Evolutionary conservation across 805 yeast species (phyloP), one percentile per base, ranked within the genome.

Genomic region (Ogataea chonburiensis): DNA sequence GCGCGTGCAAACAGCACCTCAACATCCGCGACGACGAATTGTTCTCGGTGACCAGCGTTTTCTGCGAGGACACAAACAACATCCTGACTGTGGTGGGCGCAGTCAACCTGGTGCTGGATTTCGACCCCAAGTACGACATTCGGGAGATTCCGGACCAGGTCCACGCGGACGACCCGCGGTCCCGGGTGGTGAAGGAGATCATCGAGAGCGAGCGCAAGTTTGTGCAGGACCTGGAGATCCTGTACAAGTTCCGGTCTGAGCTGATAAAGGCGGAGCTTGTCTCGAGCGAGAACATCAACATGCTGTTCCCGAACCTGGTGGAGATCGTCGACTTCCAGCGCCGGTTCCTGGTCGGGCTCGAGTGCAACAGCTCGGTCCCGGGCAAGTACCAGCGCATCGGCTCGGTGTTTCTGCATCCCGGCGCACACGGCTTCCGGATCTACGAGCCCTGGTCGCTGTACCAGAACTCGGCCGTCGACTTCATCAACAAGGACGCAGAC

Each of bases 401-500:
- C 2, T 83, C 95, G 1, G 72, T 89, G 2, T 91, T 93, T 58
- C 70, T 85, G 42, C 94, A 83, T 59, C 86, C 93, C 8, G 85
- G 89, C 21, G 61, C 66, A 19, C 77, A 79, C 23, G 91, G 88
- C 17, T 93, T 93, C 65, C 81, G 78, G 45, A 77, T 86, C 7
- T 93, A 93, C 61, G 96, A 88, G 59, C 88, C 95, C 6, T 93
- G 96, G 91, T 86, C 97, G 17, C 71, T 88, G 37, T 91, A 91
- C 40, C 97, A 87, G 61, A 77, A 79, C 48, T 78, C 86, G 3
- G 96, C 98, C 1, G 75, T 86, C 27, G 95, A 86, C 38, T 73
- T 87, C 37, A 84, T 93, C 24, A 68, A 70, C 28, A 73, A 71
- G 46, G 87, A 85, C 47, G 72, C 77, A 5, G 55, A 69, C 5